Evolutionary conservation across 202 grass and related monocot genomes (phyloP).

Genomic region (Zizania palustris): DNA sequence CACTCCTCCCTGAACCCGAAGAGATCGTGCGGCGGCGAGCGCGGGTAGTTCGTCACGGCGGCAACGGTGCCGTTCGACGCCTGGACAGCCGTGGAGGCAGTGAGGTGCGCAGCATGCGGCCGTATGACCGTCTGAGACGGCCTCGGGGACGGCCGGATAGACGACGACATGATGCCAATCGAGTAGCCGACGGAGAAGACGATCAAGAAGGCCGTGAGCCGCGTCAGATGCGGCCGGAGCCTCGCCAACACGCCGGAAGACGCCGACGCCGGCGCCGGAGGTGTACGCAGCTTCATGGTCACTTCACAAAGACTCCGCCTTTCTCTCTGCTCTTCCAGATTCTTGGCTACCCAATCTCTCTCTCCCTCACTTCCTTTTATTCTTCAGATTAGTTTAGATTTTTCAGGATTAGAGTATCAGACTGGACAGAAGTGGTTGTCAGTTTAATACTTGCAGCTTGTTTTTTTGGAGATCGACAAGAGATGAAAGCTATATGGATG

Average conservation of each 20-base stretch:
- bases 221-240: constrained; percentile 51
- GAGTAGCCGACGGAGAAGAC: constrained; percentile 77
- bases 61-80: neutral
- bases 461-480: neutral
- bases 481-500: neutral
- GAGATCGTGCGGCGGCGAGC: constrained; percentile 63
- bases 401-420: constrained; percentile 28
- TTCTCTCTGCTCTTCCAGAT: too few relatives aligned
- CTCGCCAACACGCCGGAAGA: constrained; percentile 16
- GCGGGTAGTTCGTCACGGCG: neutral
- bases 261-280: constrained; percentile 16
- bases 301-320: neutral
- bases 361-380: constrained; percentile 16
- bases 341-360: neutral
- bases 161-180: constrained; percentile 58
- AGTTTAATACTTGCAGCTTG: constrained; percentile 1
- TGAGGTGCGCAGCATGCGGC: constrained; percentile 39
- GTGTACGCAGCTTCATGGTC: constrained; percentile 56
- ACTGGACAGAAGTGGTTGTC: neutral
- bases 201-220: constrained; percentile 48
- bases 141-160: constrained; percentile 33
- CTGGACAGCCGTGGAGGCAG: constrained; percentile 5
- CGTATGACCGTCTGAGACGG: constrained; percentile 44
- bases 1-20: constrained; percentile 70
- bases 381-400: constrained; percentile 10